These are phyloP conservation scores for Teratosphaeria zuluensis DNA, from an alignment of 2,329 filamentous ascomycete genomes.

Conservation along the genomic window DNA sequence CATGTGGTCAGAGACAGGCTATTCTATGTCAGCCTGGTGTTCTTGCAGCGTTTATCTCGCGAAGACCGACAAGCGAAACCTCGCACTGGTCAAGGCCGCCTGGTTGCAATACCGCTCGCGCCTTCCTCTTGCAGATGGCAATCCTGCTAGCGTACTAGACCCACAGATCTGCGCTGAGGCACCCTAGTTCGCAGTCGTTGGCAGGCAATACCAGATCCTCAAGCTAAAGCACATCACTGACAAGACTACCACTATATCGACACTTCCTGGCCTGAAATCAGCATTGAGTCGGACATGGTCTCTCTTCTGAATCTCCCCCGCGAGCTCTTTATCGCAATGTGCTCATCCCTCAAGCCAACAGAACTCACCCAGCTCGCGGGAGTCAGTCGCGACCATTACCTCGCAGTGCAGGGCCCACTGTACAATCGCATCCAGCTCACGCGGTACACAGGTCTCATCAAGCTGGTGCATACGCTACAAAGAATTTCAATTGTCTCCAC, in stretches of 20 bases:
- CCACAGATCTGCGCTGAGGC: too few species aligned
- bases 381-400: constrained; percentile 12
- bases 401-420: constrained; percentile 13
- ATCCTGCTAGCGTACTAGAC: neutral
- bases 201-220: neutral
- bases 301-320: constrained; percentile 12
- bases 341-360: constrained; percentile 6
- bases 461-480: constrained; percentile 9
- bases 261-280: neutral
- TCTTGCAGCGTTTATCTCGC: too few species aligned
- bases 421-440: constrained; percentile 9
- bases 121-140: neutral
- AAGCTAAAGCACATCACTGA: neutral
- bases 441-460: constrained; percentile 5
- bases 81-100: neutral
- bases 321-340: constrained; percentile 15
- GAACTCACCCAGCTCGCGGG: constrained; percentile 9
- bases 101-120: neutral
- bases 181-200: too few species aligned
- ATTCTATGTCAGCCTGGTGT: too few species aligned
- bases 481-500: constrained; percentile 9
- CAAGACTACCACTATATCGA: neutral
- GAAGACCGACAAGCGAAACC: too few species aligned
- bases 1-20: too few species aligned
- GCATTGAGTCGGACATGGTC: neutral